phyloP scores from a whole-genome alignment of 306 rosid genomes.

The Trichosanthes cucumerina region DNA sequence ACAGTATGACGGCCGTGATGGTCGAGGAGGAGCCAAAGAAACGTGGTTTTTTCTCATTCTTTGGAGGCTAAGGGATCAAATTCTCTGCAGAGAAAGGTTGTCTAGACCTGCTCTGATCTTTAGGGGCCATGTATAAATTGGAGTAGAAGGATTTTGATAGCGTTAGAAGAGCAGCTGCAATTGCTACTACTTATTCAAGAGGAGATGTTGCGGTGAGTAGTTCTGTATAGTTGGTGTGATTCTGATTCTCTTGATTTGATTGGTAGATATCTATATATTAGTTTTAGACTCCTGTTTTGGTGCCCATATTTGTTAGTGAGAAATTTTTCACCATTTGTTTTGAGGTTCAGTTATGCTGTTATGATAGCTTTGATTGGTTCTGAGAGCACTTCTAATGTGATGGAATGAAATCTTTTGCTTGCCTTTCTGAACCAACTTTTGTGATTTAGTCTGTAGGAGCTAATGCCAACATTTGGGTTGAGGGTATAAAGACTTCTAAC shows the following conservation, averaged over 20 bases:
- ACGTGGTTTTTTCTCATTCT: constrained; percentile 85
- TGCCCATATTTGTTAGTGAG: not conserved
- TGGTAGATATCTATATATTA: not conserved
- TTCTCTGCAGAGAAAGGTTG: not conserved
- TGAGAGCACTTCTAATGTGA: not conserved
- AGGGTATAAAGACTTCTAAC: not conserved
- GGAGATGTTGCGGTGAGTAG: not conserved
- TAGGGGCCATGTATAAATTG: not conserved
- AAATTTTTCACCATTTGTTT: not conserved
- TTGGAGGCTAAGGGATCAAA: constrained; percentile 47
- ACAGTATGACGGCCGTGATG: constrained; percentile 85
- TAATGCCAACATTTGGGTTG: not conserved
- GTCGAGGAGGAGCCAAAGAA: constrained; percentile 86
- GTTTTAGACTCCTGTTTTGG: not conserved
- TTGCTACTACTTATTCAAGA: not conserved
- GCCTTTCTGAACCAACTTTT: not conserved
- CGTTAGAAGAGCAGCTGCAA: not conserved
- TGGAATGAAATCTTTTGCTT: not conserved
- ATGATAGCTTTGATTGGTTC: not conserved
- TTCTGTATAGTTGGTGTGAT: constrained; percentile 4
- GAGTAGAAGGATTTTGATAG: constrained; percentile 9
- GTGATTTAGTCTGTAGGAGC: not conserved
- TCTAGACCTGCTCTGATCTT: not conserved
- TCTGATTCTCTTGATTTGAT: not conserved
- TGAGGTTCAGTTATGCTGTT: not conserved